Percentiles rank a stretch among this genome's conserved stretches.
These are phyloP conservation scores for Stylonectria norvegica DNA, from an alignment of 2,329 filamentous ascomycete species.

Conservation along the genomic window DNA sequence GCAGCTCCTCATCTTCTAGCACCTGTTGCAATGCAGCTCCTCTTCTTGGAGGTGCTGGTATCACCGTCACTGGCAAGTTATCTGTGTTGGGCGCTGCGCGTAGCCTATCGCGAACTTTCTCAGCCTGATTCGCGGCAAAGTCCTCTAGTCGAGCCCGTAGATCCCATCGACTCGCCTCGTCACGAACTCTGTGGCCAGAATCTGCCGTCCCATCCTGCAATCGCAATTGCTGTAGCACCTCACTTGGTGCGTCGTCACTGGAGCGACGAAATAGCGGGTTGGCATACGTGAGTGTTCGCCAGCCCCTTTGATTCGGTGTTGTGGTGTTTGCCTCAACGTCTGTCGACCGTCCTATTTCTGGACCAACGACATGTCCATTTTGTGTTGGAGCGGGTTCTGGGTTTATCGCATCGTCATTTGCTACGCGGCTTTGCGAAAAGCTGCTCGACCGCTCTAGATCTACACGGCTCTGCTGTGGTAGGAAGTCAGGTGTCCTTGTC, in stretches of 20 bases:
- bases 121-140: constrained; percentile 59
- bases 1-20: constrained; percentile 49
- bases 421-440: constrained; percentile 23
- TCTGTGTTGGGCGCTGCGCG: constrained; percentile 52
- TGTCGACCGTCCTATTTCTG: constrained; percentile 9
- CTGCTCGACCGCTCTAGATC: constrained; percentile 37
- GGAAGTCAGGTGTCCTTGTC: constrained; percentile 43
- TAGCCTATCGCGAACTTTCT: constrained; percentile 55
- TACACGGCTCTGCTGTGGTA: constrained; percentile 26
- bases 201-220: too few species aligned
- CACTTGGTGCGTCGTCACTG: constrained; percentile 2
- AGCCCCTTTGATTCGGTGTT: constrained; percentile 24
- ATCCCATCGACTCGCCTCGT: constrained; percentile 48
- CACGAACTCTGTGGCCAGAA: constrained; percentile 4
- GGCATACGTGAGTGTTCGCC: constrained; percentile 23
- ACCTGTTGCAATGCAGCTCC: constrained; percentile 55
- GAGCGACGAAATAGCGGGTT: constrained; percentile 13
- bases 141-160: constrained; percentile 55
- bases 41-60: constrained; percentile 58
- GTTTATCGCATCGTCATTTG: constrained; percentile 24
- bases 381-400: constrained; percentile 19
- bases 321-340: constrained; percentile 30
- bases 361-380: constrained; percentile 19
- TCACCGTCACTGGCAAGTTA: constrained; percentile 56
- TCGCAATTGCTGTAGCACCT: constrained; percentile 5